Conservation (phyloP, 495 filamentous ascomycete genomes). For the Mycothermus thermophilus region DNA sequence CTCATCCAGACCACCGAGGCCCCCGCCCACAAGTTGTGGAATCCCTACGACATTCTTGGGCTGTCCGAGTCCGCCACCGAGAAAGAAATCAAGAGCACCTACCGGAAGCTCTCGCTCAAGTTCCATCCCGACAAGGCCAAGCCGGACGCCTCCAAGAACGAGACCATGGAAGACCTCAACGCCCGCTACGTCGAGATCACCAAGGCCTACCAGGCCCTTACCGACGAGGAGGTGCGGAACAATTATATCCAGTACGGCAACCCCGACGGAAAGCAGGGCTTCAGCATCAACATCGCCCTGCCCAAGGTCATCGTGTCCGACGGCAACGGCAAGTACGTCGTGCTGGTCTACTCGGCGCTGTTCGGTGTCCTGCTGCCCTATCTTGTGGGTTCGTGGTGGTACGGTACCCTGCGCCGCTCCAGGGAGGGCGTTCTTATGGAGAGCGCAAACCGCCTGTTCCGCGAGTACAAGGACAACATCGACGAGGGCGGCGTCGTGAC, state of each 20-base stretch:
- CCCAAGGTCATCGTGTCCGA: conserved; percentile 87
- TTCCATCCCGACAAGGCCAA: conserved; percentile 87
- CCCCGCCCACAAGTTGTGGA: conserved; percentile 68
- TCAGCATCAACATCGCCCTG: conserved; percentile 93
- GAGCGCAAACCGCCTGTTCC: conserved; percentile 86
- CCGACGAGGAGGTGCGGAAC: conserved; percentile 91
- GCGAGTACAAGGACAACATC: conserved; percentile 73
- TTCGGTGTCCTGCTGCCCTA: conserved; percentile 86
- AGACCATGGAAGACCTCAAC: conserved; percentile 75
- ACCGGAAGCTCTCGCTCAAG: conserved; percentile 70
- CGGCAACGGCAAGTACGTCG: conserved; percentile 88
- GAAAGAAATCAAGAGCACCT: conserved; percentile 78
- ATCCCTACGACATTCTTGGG: conserved; percentile 87
- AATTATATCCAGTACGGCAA: conserved; percentile 94
- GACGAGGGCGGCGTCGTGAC: conserved; percentile 64
- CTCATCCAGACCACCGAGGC: conserved; percentile 69
- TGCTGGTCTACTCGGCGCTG: conserved; percentile 73
- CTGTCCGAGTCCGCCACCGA: conserved; percentile 75
- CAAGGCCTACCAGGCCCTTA: conserved; percentile 94
- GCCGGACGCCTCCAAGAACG: conserved; percentile 70
- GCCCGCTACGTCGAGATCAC: conserved; percentile 83
- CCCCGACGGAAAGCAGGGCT: conserved; percentile 94
- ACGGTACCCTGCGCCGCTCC: conserved; percentile 80
- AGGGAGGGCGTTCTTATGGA: conserved; percentile 84
- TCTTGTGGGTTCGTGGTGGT: conserved; percentile 95